phyloP scores from a whole-genome alignment of 192 early-diverging fungal species.

The Umbelopsis ramanniana region DNA sequence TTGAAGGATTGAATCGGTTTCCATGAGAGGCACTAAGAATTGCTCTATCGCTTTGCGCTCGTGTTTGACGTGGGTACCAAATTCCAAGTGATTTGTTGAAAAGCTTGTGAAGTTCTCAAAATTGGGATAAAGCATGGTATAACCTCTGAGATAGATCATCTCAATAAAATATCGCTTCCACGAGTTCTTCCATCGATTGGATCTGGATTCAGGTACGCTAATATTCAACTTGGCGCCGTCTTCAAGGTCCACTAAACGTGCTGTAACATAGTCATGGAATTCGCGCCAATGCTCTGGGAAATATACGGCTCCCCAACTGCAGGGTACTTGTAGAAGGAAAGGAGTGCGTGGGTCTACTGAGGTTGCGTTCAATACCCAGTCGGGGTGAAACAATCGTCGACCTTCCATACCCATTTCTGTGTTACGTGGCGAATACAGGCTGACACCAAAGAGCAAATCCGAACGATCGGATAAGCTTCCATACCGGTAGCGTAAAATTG shows the following conservation, averaged over 20 bases:
- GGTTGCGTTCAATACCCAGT: constrained; percentile 46
- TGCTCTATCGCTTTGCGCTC: constrained; percentile 47
- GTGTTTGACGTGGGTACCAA: constrained; percentile 59
- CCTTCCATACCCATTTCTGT: constrained; percentile 53
- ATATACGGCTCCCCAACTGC: constrained; percentile 68
- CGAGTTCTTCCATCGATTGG: constrained; percentile 63
- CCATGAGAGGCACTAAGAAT: constrained; percentile 64
- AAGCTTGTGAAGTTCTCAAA: constrained; percentile 60
- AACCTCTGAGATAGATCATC: constrained; percentile 62
- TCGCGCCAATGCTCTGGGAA: constrained; percentile 67
- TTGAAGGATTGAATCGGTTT: constrained; percentile 45
- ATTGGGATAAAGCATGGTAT: constrained; percentile 68
- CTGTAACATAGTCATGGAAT: constrained; percentile 59
- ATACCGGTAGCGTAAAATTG: constrained; percentile 61
- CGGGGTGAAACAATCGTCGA: constrained; percentile 54
- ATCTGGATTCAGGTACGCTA: constrained; percentile 54
- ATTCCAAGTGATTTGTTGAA: constrained; percentile 66
- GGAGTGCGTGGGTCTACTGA: constrained; percentile 51
- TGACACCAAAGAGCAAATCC: constrained; percentile 56
- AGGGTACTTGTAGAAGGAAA: constrained; percentile 61
- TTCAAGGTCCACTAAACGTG: constrained; percentile 54
- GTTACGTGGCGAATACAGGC: constrained; percentile 61
- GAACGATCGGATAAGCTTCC: constrained; percentile 36
- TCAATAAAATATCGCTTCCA: constrained; percentile 69
- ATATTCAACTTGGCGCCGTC: constrained; percentile 50